Conservation (phyloP, 164 flowering plant genomes). For the Vitis cinerea region DNA sequence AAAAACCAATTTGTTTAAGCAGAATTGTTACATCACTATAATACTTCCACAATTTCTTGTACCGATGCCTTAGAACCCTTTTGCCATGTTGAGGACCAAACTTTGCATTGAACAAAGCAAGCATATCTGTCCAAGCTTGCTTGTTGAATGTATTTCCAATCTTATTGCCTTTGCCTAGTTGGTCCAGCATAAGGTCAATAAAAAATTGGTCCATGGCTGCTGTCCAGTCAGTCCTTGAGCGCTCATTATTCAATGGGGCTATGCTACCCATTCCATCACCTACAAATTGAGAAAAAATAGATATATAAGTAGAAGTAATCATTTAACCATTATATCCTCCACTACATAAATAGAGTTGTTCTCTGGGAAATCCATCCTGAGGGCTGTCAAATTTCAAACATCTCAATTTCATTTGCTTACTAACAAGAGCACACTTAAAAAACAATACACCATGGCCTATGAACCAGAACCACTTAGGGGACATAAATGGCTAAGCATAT, state of each 20-base stretch:
- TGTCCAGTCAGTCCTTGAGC: conserved; percentile 56
- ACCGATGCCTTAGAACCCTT: conserved; percentile 55
- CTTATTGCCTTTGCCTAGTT: conserved; percentile 52
- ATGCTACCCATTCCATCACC: conserved; percentile 33
- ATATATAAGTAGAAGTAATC: background rate
- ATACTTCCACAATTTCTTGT: conserved; percentile 53
- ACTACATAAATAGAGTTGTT: background rate
- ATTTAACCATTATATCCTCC: background rate
- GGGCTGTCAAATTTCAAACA: background rate
- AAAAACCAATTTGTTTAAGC: conserved; percentile 46
- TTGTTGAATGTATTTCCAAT: conserved; percentile 43
- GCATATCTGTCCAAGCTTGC: conserved; percentile 64
- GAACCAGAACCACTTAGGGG: background rate
- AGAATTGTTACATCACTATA: conserved; percentile 37
- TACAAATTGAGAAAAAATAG: conserved; percentile 11
- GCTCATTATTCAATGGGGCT: conserved; percentile 29
- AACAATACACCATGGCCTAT: background rate
- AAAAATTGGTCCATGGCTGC: conserved; percentile 53
- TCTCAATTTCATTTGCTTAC: background rate
- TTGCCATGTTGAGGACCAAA: conserved; percentile 55
- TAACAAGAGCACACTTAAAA: background rate
- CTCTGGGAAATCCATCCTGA: background rate
- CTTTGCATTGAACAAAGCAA: conserved; percentile 43
- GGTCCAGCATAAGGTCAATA: conserved; percentile 53
- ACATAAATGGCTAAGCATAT: background rate